Evolutionary conservation across 1,284 basidiomycete genomes (phyloP), one percentile per base, ranked within the genome.

Genomic region (Chondrostereum purpureum): DNA sequence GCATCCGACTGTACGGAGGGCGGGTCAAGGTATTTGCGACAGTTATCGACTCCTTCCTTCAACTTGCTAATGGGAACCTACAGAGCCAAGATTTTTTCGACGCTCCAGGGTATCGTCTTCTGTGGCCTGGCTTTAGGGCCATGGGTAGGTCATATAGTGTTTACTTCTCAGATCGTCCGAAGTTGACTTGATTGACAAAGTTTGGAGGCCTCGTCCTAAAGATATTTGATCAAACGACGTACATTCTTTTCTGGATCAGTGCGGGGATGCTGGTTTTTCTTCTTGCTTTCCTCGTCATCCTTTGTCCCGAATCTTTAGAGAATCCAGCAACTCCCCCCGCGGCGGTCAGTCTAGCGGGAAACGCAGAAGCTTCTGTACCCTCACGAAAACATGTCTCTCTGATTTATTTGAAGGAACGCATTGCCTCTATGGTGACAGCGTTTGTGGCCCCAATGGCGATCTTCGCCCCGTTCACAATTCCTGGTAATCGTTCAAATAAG

Each of bases 41-140:
- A 10, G 24, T 35, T 10, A 11, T 43, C 10, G 10, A n/a, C 3
- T 10, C 16, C 14, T 16, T 3, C 14, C n/a, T 23, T 34, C 13
- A 35, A 31, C 10, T 31, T 27, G 10, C 10, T 19, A 8, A 12
- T 37, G 8, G 8, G 8, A 16, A 8, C 37, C 38, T 12, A 41
- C 41, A 70, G 69, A 43, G 70, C 73, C 12, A 70, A 61, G 44
- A 71, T 76, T 38, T 77, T 77, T 47, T 71, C 72, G 5, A 70
- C 69, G 1, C 61, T 75, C n/a, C 73, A 75, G 56, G 74, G 72
- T 8, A 71, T 73, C 53, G 63, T 71, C 13, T 75, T 74, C 50
- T 64, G 73, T 18, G 72, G 73, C 4, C 59, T 77, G 16, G 67
- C 73, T 6, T 55, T 63, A 1, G 74, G 74, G 4, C 73, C 73